A percentile compares a stretch with the other conserved stretches of the same genome.
phyloP scores from a whole-genome alignment of 2,329 filamentous ascomycete genomes.

The Talaromyces piceae region DNA sequence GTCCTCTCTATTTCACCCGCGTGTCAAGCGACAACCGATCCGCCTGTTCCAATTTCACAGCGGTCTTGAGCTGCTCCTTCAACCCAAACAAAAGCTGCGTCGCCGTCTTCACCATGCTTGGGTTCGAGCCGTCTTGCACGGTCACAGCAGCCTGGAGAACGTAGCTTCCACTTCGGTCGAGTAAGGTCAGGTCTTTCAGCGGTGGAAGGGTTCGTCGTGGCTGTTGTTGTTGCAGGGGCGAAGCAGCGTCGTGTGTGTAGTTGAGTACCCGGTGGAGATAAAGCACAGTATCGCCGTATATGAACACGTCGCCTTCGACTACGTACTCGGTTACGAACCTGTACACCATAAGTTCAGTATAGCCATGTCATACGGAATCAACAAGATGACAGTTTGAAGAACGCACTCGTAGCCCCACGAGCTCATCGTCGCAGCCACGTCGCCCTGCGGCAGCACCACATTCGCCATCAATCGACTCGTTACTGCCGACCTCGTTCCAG shows the following conservation, averaged over 20 bases:
- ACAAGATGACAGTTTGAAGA: neutral
- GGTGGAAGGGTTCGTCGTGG: slow-evolving; percentile 35
- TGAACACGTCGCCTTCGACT: slow-evolving; percentile 50
- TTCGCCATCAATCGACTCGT: slow-evolving; percentile 47
- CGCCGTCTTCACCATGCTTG: slow-evolving; percentile 47
- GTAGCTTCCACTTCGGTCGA: slow-evolving; percentile 52
- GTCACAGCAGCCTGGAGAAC: slow-evolving; percentile 52
- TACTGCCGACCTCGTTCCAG: slow-evolving; percentile 46
- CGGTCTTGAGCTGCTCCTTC: slow-evolving; percentile 47
- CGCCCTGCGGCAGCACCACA: slow-evolving; percentile 41
- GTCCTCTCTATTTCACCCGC: slow-evolving; percentile 43
- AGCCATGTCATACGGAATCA: too few relatives aligned
- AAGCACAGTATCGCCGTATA: slow-evolving; percentile 51
- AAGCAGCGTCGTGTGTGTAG: slow-evolving; percentile 32
- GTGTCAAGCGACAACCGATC: slow-evolving; percentile 55
- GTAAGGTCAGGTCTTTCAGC: slow-evolving; percentile 39
- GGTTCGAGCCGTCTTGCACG: slow-evolving; percentile 49
- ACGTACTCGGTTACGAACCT: slow-evolving; percentile 53
- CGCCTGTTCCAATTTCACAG: slow-evolving; percentile 49
- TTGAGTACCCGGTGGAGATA: slow-evolving; percentile 49
- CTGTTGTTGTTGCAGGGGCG: slow-evolving; percentile 15
- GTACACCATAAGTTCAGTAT: too few relatives aligned
- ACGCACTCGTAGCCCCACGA: slow-evolving; percentile 48
- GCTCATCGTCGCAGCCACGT: slow-evolving; percentile 45
- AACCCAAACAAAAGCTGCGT: slow-evolving; percentile 49